A percentile compares a stretch with the other conserved stretches of the same genome.
Evolutionary conservation across 345 rosid genomes (phyloP).

Genomic region (Sonneratia alba): DNA sequence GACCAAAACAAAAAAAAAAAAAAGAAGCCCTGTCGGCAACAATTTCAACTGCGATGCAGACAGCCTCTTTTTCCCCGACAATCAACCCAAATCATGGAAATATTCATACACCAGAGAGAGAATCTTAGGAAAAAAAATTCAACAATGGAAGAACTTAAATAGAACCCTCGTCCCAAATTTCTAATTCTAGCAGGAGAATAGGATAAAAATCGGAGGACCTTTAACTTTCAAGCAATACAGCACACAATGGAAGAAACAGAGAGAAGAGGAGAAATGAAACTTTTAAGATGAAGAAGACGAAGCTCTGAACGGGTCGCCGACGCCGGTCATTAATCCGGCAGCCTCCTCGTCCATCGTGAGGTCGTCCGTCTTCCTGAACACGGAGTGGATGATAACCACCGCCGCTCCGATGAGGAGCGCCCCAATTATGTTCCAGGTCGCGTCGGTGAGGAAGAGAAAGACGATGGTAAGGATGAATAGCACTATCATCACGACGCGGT

Average conservation of each 20-base stretch:
- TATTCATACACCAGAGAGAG: background rate
- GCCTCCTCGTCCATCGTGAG: conserved; percentile 23
- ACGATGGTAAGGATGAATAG: conserved; percentile 29
- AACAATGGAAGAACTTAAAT: background rate
- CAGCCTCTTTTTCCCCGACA: background rate
- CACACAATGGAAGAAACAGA: background rate
- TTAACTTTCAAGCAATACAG: background rate
- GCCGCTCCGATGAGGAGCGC: conserved; percentile 32
- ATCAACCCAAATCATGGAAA: background rate
- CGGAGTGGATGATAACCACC: conserved; percentile 37
- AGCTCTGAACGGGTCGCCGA: background rate
- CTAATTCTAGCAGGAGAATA: background rate
- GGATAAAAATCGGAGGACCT: background rate
- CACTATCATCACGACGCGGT: conserved; percentile 36
- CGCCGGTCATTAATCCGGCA: conserved; percentile 7
- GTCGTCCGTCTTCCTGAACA: conserved; percentile 30
- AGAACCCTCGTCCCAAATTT: background rate
- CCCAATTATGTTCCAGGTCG: conserved; percentile 28
- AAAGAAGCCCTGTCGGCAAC: background rate
- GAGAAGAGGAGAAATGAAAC: background rate
- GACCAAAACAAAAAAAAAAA: too few relatives aligned
- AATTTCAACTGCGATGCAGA: background rate
- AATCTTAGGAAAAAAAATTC: background rate
- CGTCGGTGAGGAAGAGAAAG: conserved; percentile 23
- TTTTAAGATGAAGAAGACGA: background rate